These are phyloP conservation scores for Benincasa hispida DNA, from an alignment of 306 rosid species.

Conservation along the genomic window DNA sequence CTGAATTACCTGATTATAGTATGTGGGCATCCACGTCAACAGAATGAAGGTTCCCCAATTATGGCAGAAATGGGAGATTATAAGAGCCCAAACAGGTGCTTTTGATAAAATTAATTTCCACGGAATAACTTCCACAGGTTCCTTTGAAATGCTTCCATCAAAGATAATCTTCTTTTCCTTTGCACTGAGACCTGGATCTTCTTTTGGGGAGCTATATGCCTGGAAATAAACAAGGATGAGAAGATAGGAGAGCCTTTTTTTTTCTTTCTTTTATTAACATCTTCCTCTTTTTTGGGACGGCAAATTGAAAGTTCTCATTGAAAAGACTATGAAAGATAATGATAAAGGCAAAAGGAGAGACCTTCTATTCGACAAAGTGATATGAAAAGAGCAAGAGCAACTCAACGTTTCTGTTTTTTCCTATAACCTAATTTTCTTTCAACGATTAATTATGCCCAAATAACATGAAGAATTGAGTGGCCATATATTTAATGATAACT, in stretches of 20 bases:
- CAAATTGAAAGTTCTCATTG: background rate
- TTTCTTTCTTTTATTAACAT: background rate
- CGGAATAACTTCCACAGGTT: conserved; percentile 73
- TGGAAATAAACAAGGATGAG: conserved; percentile 19
- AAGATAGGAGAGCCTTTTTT: background rate
- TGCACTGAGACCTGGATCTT: conserved; percentile 52
- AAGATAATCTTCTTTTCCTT: conserved; percentile 57
- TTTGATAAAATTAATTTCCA: conserved; percentile 89
- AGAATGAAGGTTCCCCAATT: conserved; percentile 98
- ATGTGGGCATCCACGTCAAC: conserved; percentile 97
- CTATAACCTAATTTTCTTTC: background rate
- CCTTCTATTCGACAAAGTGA: background rate
- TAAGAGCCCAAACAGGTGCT: conserved; percentile 97
- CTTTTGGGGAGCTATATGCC: conserved; percentile 91
- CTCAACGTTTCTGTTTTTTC: background rate
- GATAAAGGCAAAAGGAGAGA: background rate
- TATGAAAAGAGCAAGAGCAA: background rate
- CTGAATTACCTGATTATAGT: conserved; percentile 79
- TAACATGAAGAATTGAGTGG: background rate
- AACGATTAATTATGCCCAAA: background rate
- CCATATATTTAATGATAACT: background rate
- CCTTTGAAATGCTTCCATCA: conserved; percentile 60
- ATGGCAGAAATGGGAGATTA: conserved; percentile 83
- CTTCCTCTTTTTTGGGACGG: background rate
- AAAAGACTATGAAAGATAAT: background rate